phyloP scores from a whole-genome alignment of 306 rosid species.

The Abrus pulchellus region DNA sequence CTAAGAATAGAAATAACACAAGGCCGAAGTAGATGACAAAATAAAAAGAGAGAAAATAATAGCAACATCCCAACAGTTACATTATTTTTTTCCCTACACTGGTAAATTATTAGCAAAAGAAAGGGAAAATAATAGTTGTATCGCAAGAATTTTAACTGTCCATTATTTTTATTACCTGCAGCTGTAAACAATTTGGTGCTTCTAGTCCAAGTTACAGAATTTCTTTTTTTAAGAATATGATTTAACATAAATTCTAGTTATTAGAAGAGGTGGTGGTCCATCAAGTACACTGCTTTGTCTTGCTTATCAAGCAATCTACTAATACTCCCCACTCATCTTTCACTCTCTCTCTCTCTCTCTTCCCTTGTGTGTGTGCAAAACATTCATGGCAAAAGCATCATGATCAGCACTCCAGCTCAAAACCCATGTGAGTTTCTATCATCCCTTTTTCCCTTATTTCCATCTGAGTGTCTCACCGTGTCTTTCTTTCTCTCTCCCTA shows the following conservation, averaged over 20 bases:
- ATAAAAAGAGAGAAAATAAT: constrained; percentile 21
- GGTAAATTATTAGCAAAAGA: constrained; percentile 11
- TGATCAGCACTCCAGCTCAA: constrained; percentile 84
- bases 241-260: constrained; percentile 44
- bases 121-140: constrained; percentile 5
- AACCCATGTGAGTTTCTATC: constrained; percentile 84
- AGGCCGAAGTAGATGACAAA: constrained; percentile 22
- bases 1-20: constrained; percentile 52
- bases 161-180: constrained; percentile 8
- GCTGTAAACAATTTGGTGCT: constrained; percentile 53
- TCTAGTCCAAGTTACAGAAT: constrained; percentile 57
- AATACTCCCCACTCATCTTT: constrained; percentile 35
- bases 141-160: background rate
- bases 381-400: constrained; percentile 94
- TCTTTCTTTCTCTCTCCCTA: constrained; percentile 38
- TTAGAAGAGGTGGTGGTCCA: constrained; percentile 90
- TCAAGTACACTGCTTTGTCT: constrained; percentile 86
- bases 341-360: constrained; percentile 26
- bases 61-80: constrained; percentile 21
- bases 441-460: constrained; percentile 53
- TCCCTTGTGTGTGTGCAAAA: constrained; percentile 47
- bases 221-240: constrained; percentile 33
- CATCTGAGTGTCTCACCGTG: constrained; percentile 41
- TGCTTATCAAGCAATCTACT: constrained; percentile 85
- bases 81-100: background rate